Percentiles rank a stretch among this genome's conserved stretches.
Evolutionary conservation across 179 eudicot genomes (phyloP).

Genomic region (Spergularia azorica): DNA sequence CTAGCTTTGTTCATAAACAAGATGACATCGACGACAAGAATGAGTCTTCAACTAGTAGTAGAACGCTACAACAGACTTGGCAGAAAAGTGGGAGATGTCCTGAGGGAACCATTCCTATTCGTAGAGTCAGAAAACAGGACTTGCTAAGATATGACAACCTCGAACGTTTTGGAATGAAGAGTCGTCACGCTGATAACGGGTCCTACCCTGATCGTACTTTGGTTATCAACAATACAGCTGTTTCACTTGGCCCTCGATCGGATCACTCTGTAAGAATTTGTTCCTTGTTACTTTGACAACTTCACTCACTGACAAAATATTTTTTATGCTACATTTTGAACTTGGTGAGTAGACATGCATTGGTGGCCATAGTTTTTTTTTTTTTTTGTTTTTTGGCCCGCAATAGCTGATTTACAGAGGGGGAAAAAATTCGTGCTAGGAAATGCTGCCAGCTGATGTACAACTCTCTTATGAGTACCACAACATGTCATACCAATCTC

Average conservation of each 20-base stretch:
- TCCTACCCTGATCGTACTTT: background rate
- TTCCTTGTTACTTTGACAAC: background rate
- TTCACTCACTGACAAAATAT: too few species aligned
- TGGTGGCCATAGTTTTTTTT: too few species aligned
- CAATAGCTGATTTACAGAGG: too few species aligned
- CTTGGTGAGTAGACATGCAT: too few species aligned
- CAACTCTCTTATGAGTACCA: too few species aligned
- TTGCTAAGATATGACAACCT: conserved; percentile 21
- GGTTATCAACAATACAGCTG: conserved; percentile 23
- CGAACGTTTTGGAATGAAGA: conserved; percentile 39
- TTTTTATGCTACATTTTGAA: too few species aligned
- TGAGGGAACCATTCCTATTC: conserved; percentile 57
- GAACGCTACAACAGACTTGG: conserved; percentile 50
- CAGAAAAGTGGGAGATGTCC: conserved; percentile 63
- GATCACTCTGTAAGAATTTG: conserved; percentile 30
- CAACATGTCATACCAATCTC: background rate
- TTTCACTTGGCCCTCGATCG: conserved; percentile 13
- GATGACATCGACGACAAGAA: conserved; percentile 18
- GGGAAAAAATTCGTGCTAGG: too few species aligned
- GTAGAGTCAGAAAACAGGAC: conserved; percentile 40
- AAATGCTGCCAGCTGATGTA: too few species aligned
- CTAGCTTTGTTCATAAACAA: conserved; percentile 29
- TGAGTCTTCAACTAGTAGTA: conserved; percentile 12
- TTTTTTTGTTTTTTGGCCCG: too few species aligned
- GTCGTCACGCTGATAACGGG: conserved; percentile 9